These are phyloP conservation scores for Penicillium atrosanguineum DNA, from an alignment of 495 filamentous ascomycete genomes.

Conservation along the genomic window DNA sequence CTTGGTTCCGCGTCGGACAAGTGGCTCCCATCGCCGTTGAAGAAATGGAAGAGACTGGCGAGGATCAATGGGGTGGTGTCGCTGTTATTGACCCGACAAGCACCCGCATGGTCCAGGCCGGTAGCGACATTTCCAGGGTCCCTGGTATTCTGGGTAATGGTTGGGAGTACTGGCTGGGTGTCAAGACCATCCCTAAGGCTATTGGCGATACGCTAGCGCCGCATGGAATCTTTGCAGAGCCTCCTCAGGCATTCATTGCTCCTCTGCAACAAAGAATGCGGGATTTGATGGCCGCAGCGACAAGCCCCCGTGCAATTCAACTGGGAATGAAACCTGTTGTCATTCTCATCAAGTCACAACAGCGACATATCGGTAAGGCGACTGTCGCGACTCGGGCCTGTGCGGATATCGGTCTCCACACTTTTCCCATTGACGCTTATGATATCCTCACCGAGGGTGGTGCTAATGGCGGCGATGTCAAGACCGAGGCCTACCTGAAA, in stretches of 20 bases:
- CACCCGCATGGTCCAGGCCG: constrained; percentile 85
- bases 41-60: constrained; percentile 55
- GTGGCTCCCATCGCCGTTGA: constrained; percentile 56
- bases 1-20: constrained; percentile 85
- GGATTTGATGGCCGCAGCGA: constrained; percentile 84
- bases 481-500: constrained; percentile 86
- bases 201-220: constrained; percentile 32
- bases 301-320: constrained; percentile 81
- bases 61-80: constrained; percentile 77
- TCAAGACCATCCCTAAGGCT: constrained; percentile 55
- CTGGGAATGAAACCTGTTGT: constrained; percentile 84
- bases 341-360: constrained; percentile 82
- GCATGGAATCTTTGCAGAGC: constrained; percentile 45
- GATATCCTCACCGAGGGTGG: constrained; percentile 90
- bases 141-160: constrained; percentile 69
- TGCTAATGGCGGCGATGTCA: constrained; percentile 81
- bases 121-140: constrained; percentile 72
- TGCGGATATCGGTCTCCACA: constrained; percentile 84
- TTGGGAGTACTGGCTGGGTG: constrained; percentile 84
- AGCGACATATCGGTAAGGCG: constrained; percentile 87
- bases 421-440: constrained; percentile 85
- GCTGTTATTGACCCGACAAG: constrained; percentile 77
- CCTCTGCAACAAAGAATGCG: constrained; percentile 72
- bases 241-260: constrained; percentile 54
- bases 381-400: constrained; percentile 73